Evolutionary conservation across 768 basidiomycete species (phyloP), one percentile per base, ranked within the genome.

Genomic region (Hygrocybe coccinea): DNA sequence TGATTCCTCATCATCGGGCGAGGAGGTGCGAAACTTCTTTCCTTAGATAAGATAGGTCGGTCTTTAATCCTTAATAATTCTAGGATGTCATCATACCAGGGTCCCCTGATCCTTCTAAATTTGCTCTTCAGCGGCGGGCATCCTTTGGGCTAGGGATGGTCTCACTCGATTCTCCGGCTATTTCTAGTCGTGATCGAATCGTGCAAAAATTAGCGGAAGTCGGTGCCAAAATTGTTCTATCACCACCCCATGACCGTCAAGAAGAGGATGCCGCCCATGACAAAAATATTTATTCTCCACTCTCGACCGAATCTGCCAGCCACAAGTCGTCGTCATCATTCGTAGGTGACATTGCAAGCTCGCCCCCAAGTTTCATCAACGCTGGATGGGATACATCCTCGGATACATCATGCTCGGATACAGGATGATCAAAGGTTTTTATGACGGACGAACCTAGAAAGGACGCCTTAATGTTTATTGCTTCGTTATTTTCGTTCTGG

Each of bases 341-440:
- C 56, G 58, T 68, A 46, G 66, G 66, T 37, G 69, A 72, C 58
- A 69, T 70, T 41, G 60, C 73, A 56, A 69, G 70, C 41, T 72
- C 77, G 21, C 77, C 75, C 21, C 80, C 81, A 25, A 77, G 71
- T 64, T 76, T 82, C 51, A 71, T 80, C 58, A 75, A 79, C 54
- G 80, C 80, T 34, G 81, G 59, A 48, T 60, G 59, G 59, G 59
- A 60, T 45, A 39, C 56, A 10, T 57, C 25, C 45, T 60, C 59
- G 22, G 56, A 57, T n/a, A 17, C 34, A 33, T 56, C 48, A 29
- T 29, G 29, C 17, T 14, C 33, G 35, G 55, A 39, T 17, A 19
- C 55, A 24, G 52, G 36, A 54, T 38, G 10, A 7, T 29, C 29
- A 8, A 8, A 3, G 29, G 8, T 29, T n/a, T 3, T 3, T 29